Percentiles rank a stretch among this genome's conserved stretches.
phyloP scores from a whole-genome alignment of 2,329 filamentous ascomycete species.

The Xylariaceae sp. region DNA sequence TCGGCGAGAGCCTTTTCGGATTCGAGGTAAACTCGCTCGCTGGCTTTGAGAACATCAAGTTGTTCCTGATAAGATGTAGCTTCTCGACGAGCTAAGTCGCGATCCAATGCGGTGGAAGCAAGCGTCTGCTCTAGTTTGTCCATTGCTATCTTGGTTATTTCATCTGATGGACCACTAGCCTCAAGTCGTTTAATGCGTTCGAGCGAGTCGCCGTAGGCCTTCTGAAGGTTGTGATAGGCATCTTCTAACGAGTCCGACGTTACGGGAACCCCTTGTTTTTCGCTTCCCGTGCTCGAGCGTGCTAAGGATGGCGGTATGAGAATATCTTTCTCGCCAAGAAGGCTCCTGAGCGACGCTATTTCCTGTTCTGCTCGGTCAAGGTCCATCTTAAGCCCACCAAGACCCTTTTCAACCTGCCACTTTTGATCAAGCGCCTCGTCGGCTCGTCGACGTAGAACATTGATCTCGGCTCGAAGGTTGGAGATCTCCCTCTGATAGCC shows the following conservation, averaged over 20 bases:
- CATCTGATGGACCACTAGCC: slow-evolving; percentile 51
- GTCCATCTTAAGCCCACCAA: slow-evolving; percentile 91
- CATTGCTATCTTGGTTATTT: slow-evolving; percentile 64
- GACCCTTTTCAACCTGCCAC: slow-evolving; percentile 91
- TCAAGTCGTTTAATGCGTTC: slow-evolving; percentile 69
- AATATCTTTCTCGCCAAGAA: slow-evolving; percentile 84
- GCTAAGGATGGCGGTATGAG: slow-evolving; percentile 65
- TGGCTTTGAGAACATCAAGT: slow-evolving; percentile 58
- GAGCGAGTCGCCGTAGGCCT: slow-evolving; percentile 68
- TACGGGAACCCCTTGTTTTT: slow-evolving; percentile 51
- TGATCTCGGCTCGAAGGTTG: slow-evolving; percentile 80
- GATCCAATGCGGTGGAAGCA: slow-evolving; percentile 69
- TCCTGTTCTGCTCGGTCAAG: slow-evolving; percentile 94
- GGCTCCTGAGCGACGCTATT: slow-evolving; percentile 75
- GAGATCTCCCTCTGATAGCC: slow-evolving; percentile 85
- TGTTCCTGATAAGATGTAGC: slow-evolving; percentile 63
- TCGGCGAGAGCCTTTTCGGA: slow-evolving; percentile 67
- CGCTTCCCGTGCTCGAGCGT: slow-evolving; percentile 45
- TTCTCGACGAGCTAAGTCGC: slow-evolving; percentile 71
- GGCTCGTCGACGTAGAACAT: slow-evolving; percentile 78
- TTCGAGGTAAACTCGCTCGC: slow-evolving; percentile 59
- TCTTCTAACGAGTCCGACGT: slow-evolving; percentile 73
- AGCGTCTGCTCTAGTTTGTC: slow-evolving; percentile 69
- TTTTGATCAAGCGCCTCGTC: slow-evolving; percentile 96
- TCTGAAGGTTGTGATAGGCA: slow-evolving; percentile 75